Conservation (phyloP, 139 green algal genomes). For the Spirogloea muscicola region DNA sequence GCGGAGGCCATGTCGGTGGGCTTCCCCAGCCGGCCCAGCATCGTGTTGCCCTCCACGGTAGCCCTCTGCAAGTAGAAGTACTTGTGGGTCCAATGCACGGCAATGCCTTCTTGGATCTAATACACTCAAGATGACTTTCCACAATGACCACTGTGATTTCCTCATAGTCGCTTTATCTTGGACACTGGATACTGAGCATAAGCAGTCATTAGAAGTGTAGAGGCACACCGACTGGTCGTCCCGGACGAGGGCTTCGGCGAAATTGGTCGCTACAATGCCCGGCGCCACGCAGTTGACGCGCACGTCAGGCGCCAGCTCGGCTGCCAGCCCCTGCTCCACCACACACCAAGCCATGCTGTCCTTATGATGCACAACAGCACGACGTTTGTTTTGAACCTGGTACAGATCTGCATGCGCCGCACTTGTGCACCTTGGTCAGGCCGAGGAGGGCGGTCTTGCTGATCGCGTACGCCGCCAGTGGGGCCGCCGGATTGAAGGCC, state of each 20-base stretch:
- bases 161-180: no score
- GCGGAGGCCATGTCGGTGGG: conserved; percentile 80
- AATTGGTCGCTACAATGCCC: conserved; percentile 89
- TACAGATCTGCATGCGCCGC: no score
- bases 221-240: conserved; percentile 26
- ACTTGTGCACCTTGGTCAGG: conserved; percentile 70
- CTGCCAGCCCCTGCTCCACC: conserved; percentile 64
- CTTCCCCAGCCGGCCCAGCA: conserved; percentile 74
- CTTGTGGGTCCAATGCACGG: no score
- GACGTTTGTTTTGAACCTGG: no score
- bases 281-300: conserved; percentile 76
- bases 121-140: no score
- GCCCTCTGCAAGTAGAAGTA: no score
- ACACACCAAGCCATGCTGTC: no score
- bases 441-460: conserved; percentile 92
- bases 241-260: conserved; percentile 74
- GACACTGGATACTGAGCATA: no score
- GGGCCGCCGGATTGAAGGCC: conserved; percentile 64
- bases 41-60: conserved; percentile 59
- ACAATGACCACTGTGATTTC: no score
- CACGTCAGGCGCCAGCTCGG: conserved; percentile 69
- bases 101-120: no score
- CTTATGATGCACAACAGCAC: no score
- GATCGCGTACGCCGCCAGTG: conserved; percentile 65
- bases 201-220: neutral